Conservation (phyloP, 352 stramenopile genomes). For the Pythium angustatum region DNA sequence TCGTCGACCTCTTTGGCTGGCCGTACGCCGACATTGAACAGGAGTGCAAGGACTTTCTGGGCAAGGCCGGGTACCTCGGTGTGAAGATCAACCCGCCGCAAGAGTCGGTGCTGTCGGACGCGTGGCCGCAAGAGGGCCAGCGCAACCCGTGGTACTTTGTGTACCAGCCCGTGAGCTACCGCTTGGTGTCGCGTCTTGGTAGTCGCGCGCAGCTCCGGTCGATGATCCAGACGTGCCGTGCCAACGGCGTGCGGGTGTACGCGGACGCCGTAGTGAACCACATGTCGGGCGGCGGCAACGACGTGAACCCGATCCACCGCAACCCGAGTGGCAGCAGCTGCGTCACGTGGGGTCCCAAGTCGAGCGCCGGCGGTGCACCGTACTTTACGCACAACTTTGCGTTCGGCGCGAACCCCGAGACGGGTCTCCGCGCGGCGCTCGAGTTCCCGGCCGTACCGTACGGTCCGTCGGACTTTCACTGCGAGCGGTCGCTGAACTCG, state of each 20-base stretch:
- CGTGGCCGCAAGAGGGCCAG: slow-evolving; percentile 36
- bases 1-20: slow-evolving; percentile 72
- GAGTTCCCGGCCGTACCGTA: slow-evolving; percentile 67
- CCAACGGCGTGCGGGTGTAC: slow-evolving; percentile 60
- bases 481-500: slow-evolving; percentile 32
- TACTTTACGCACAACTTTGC: slow-evolving; percentile 39
- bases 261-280: slow-evolving; percentile 34
- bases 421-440: slow-evolving; percentile 39
- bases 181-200: slow-evolving; percentile 56
- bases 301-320: slow-evolving; percentile 25
- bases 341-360: slow-evolving; percentile 25
- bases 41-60: slow-evolving; percentile 58
- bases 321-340: slow-evolving; percentile 13
- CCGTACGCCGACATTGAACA: slow-evolving; percentile 59
- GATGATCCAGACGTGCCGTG: slow-evolving; percentile 70
- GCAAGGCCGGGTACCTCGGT: slow-evolving; percentile 66
- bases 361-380: slow-evolving; percentile 23
- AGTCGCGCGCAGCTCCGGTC: slow-evolving; percentile 45
- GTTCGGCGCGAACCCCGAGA: slow-evolving; percentile 47
- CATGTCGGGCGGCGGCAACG: slow-evolving; percentile 35
- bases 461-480: slow-evolving; percentile 65
- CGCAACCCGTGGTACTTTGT: slow-evolving; percentile 73
- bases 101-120: slow-evolving; percentile 53
- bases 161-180: slow-evolving; percentile 69
- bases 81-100: slow-evolving; percentile 74